These are phyloP conservation scores for Wallacemonas collosoma DNA, from an alignment of 208 protist species.

Conservation along the genomic window DNA sequence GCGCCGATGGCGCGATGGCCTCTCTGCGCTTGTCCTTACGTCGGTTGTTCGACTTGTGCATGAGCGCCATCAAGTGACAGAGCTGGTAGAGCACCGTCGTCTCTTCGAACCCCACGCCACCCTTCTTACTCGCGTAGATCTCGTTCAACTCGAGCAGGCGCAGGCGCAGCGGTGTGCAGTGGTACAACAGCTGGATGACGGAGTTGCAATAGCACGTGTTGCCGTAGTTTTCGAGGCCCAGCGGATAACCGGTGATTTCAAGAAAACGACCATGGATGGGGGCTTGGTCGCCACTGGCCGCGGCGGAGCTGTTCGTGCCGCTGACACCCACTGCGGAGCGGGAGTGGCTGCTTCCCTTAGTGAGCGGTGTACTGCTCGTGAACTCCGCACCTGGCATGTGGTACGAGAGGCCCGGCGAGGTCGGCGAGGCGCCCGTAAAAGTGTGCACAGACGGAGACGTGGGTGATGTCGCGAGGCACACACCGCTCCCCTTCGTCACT, in stretches of 20 bases:
- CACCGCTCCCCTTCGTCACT: constrained; percentile 18
- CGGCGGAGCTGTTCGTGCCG: constrained; percentile 5
- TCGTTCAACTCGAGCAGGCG: constrained; percentile 76
- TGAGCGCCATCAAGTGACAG: constrained; percentile 69
- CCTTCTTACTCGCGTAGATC: constrained; percentile 54
- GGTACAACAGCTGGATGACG: constrained; percentile 90
- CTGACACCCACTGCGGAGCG: not conserved
- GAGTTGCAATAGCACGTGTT: constrained; percentile 93
- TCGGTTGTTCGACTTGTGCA: constrained; percentile 87
- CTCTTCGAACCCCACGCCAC: constrained; percentile 61
- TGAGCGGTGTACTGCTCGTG: not conserved
- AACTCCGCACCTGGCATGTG: constrained; percentile 15
- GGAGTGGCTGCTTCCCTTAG: not conserved
- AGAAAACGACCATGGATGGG: constrained; percentile 66
- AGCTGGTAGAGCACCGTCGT: constrained; percentile 64
- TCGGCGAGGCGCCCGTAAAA: constrained; percentile 15
- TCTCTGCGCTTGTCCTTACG: constrained; percentile 38
- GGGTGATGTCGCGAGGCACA: constrained; percentile 24
- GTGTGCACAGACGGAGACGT: constrained; percentile 20
- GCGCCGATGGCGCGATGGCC: constrained; percentile 37
- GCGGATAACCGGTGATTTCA: constrained; percentile 71
- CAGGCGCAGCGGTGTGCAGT: constrained; percentile 83
- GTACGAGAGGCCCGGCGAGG: constrained; percentile 10
- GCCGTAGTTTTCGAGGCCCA: constrained; percentile 90
- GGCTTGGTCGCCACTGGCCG: not conserved